Percentiles rank a stretch among this genome's conserved stretches.
Conservation (phyloP, 495 filamentous ascomycete genomes). For the Lasiosphaeria hispida region DNA sequence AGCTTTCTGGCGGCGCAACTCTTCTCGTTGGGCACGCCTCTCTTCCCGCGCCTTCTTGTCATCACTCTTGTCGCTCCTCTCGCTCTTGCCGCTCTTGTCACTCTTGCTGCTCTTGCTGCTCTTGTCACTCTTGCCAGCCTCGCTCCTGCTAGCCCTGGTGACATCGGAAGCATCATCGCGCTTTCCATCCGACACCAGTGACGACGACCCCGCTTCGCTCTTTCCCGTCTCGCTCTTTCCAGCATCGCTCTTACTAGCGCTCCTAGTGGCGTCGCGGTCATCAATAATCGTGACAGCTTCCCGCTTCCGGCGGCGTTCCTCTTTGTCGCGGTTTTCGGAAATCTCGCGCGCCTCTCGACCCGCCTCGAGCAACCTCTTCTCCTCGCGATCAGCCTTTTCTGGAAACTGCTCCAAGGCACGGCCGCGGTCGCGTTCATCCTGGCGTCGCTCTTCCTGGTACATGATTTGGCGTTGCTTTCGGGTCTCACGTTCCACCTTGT, state of each 20-base stretch:
- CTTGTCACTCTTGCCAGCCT: conserved; percentile 13
- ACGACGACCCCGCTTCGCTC: conserved; percentile 18
- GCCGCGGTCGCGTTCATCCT: conserved; percentile 25
- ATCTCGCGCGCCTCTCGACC: conserved; percentile 28
- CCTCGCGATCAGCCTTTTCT: conserved; percentile 25
- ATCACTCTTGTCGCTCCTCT: conserved; percentile 2
- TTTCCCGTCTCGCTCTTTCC: conserved; percentile 1
- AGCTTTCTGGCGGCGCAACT: conserved; percentile 24
- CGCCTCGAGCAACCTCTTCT: conserved; percentile 23
- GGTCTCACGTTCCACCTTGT: conserved; percentile 24
- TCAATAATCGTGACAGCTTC: conserved; percentile 24
- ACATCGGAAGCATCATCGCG: conserved; percentile 25
- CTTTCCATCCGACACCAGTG: conserved; percentile 29
- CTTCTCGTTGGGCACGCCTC: conserved; percentile 23
- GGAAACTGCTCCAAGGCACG: conserved; percentile 3
- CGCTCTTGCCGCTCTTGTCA: conserved; percentile 11
- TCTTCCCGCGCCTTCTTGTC: conserved; percentile 28
- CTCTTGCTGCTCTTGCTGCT: conserved; percentile 11
- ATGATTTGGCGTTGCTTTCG: conserved; percentile 26
- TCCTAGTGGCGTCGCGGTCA: conserved; percentile 32
- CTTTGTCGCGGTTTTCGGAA: conserved; percentile 7
- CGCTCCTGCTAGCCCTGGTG: not conserved
- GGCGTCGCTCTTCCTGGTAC: conserved; percentile 20
- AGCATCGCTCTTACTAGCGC: too few species aligned
- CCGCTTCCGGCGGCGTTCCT: conserved; percentile 18